Percentiles rank a stretch among this genome's conserved stretches.
Conservation (phyloP, 768 basidiomycete genomes). For the Trametes gibbosa region DNA sequence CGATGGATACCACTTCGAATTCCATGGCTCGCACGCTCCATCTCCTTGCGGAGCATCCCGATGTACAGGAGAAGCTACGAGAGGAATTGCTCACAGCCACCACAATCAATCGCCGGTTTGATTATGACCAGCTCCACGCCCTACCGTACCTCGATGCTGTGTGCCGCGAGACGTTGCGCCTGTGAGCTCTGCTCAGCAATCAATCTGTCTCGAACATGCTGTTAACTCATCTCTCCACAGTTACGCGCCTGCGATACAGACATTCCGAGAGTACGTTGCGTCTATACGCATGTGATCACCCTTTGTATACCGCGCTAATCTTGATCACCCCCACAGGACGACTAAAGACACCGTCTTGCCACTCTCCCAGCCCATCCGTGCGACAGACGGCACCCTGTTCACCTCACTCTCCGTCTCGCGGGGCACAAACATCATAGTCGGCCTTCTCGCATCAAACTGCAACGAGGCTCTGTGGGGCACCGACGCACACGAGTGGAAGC, state of each 20-base stretch:
- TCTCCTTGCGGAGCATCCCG: constrained; percentile 21
- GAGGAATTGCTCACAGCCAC: constrained; percentile 22
- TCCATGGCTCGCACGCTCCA: constrained; percentile 23
- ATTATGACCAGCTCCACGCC: constrained; percentile 22
- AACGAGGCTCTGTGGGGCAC: constrained; percentile 60
- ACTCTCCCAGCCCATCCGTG: constrained; percentile 47
- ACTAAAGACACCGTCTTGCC: constrained; percentile 57
- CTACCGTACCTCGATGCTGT: constrained; percentile 67
- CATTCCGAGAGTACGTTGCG: constrained; percentile 22
- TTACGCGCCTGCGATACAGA: constrained; percentile 46
- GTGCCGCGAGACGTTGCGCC: constrained; percentile 55
- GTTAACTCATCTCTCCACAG: constrained; percentile 9
- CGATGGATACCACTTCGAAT: constrained; percentile 28
- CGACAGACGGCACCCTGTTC: constrained; percentile 38
- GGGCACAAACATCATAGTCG: constrained; percentile 43
- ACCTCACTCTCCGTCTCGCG: constrained; percentile 44
- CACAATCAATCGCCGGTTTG: not conserved
- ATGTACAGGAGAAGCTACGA: constrained; percentile 27
- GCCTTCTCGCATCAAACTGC: constrained; percentile 47
- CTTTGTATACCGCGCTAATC: not conserved
- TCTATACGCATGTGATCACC: not conserved
- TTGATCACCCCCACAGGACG: constrained; percentile 28
- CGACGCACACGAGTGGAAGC: constrained; percentile 55
- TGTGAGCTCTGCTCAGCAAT: constrained; percentile 26
- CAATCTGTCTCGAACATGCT: too few relatives aligned